Evolutionary conservation across 2,329 filamentous ascomycete species (phyloP).

Genomic region (Calcarisporium arbuscula): DNA sequence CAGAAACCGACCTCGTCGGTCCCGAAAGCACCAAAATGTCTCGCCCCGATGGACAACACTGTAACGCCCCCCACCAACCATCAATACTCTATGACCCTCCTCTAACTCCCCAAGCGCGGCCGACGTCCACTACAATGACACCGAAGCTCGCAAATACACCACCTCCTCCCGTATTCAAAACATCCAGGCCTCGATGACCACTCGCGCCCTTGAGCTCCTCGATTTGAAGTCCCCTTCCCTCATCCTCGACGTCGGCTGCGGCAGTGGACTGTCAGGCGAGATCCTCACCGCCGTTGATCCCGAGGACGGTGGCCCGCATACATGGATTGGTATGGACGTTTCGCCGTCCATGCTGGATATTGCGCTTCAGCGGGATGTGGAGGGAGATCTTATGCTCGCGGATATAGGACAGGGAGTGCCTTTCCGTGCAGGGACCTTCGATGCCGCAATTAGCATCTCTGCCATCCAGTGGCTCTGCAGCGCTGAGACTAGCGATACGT

Average conservation of each 20-base stretch:
- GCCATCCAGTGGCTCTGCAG: conserved; percentile 99
- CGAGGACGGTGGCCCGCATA: conserved; percentile 76
- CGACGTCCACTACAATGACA: conserved; percentile 96
- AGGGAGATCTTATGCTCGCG: conserved; percentile 87
- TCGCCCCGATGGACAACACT: conserved; percentile 76
- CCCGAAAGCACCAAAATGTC: conserved; percentile 62
- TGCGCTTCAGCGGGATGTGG: conserved; percentile 83
- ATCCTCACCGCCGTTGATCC: conserved; percentile 70
- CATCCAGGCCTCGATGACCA: conserved; percentile 92
- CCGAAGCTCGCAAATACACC: conserved; percentile 94
- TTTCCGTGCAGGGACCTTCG: conserved; percentile 86
- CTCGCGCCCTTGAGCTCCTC: conserved; percentile 87
- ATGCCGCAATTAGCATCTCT: conserved; percentile 89
- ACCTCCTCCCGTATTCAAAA: conserved; percentile 92
- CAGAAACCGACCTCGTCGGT: too few species aligned
- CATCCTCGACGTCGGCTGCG: conserved; percentile 95
- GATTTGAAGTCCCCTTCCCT: conserved; percentile 72
- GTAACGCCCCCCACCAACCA: conserved; percentile 16
- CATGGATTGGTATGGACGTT: conserved; percentile 97
- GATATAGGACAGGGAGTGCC: conserved; percentile 95
- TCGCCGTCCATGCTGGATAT: conserved; percentile 95
- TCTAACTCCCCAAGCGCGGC: conserved; percentile 58
- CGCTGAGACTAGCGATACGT: conserved; percentile 82
- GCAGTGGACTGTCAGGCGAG: conserved; percentile 88
- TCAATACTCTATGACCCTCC: background rate